Evolutionary conservation across 352 stramenopile species (phyloP), one percentile per base, ranked within the genome.

Genomic region (Pythium chondricola): DNA sequence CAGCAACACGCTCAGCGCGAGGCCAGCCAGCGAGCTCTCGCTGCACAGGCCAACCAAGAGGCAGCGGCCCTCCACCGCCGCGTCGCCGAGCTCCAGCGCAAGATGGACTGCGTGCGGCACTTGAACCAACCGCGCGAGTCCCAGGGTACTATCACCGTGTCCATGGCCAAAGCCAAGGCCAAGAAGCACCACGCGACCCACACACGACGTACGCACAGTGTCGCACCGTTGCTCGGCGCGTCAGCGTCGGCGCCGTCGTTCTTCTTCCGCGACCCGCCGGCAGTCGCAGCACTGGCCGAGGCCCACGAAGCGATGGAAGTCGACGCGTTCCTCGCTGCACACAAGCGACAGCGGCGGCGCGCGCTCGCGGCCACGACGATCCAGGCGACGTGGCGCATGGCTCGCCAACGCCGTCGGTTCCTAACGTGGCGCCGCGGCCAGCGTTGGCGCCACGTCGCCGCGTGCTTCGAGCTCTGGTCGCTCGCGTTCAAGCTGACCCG

Each of bases 341-440:
- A 62, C 48, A 61, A 47, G 7, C 53, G 46, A 29, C 65, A 70
- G 42, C 43, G 29, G 24, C 67, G 62, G 16, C 64, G 71, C 35
- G 35, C 35, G 0, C 43, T 52, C 6, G 65, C 67, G 2, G 71
- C 69, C 7, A 26, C 35, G 4, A 67, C 59, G 31, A 61, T 91
- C 4, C 79, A 91, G 42, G 53, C 74, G 7, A 67, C 47, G 1
- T 88, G 72, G 74, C 63, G 72, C 11, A 88, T 88, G 76, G 48
- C 63, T 18, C 27, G 46, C 0, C 54, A 45, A 3, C 69, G 68
- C 0, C 63, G 64, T 0, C 55, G 58, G 2, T 91, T 74, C 58
- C 33, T 62, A 9, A 51, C 52, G n/a, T 91, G 79, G 79, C 53
- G 56, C 10, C 52, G 39, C 2, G n/a, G n/a, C n/a, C n/a, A n/a